Conservation (phyloP, 768 basidiomycete species). For the Clitopilus passeckerianus region DNA sequence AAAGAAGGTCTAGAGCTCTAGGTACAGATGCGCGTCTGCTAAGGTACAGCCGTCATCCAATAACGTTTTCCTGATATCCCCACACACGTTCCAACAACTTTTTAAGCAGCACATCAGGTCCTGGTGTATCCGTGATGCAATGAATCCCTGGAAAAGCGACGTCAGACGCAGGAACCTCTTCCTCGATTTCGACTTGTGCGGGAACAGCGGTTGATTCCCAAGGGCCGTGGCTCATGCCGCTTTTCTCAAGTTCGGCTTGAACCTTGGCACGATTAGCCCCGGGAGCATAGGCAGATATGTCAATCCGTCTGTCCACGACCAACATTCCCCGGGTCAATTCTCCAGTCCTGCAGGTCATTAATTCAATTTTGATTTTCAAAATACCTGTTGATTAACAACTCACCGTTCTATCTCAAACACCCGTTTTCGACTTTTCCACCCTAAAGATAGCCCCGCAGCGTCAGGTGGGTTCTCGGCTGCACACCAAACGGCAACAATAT, state of each 20-base stretch:
- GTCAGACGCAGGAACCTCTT: slow-evolving; percentile 7
- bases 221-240: slow-evolving; percentile 21
- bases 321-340: slow-evolving; percentile 86
- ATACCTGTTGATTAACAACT: slow-evolving; percentile 2
- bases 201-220: slow-evolving; percentile 52
- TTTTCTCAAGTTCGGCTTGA: slow-evolving; percentile 46
- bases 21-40: not conserved
- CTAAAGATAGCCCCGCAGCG: slow-evolving; percentile 26
- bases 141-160: slow-evolving; percentile 28
- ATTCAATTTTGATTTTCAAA: not conserved
- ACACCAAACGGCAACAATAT: slow-evolving; percentile 87
- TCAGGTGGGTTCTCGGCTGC: slow-evolving; percentile 67
- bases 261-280: slow-evolving; percentile 62
- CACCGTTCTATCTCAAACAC: slow-evolving; percentile 71
- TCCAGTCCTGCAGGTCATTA: slow-evolving; percentile 36
- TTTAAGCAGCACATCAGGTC: slow-evolving; percentile 41
- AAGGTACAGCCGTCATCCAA: not conserved
- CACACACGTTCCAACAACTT: slow-evolving; percentile 54
- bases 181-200: slow-evolving; percentile 48
- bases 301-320: slow-evolving; percentile 73
- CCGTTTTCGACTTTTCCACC: slow-evolving; percentile 53
- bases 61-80: slow-evolving; percentile 25
- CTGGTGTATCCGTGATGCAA: slow-evolving; percentile 62
- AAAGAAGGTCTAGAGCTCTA: not conserved
- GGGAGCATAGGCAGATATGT: slow-evolving; percentile 57